These are phyloP conservation scores for Cylindrodendrum hubeiense DNA, from an alignment of 2,329 filamentous ascomycete genomes.

Conservation along the genomic window DNA sequence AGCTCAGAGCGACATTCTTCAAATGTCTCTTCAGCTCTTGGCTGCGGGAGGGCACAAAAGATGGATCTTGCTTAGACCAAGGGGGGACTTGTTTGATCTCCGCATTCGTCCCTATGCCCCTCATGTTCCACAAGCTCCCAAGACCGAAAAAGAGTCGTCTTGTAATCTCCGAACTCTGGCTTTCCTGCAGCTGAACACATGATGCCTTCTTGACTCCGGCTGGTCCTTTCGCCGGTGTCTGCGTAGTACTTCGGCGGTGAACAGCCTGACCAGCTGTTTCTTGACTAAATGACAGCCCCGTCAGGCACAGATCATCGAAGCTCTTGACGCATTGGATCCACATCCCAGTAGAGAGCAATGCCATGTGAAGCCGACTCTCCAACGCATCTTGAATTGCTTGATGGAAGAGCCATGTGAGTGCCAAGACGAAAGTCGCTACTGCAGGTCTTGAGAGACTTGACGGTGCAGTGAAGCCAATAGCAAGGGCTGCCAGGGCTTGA, in stretches of 20 bases:
- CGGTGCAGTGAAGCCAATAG: slow-evolving; percentile 20
- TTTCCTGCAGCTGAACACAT: background rate
- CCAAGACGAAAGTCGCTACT: background rate
- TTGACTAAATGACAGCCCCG: slow-evolving; percentile 9
- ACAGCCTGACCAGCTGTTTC: background rate
- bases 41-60: slow-evolving; percentile 17
- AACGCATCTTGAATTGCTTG: slow-evolving; percentile 18
- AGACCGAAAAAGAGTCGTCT: slow-evolving; percentile 18
- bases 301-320: slow-evolving; percentile 32
- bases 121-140: slow-evolving; percentile 33
- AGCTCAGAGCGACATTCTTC: slow-evolving; percentile 20
- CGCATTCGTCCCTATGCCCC: slow-evolving; percentile 25
- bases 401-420: slow-evolving; percentile 29
- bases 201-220: too few species aligned
- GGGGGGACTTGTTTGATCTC: slow-evolving; percentile 21
- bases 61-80: slow-evolving; percentile 6
- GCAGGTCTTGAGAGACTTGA: background rate
- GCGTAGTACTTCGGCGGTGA: too few species aligned
- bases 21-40: slow-evolving; percentile 23
- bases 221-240: background rate
- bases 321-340: slow-evolving; percentile 37
- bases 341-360: slow-evolving; percentile 31
- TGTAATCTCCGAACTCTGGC: background rate
- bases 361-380: slow-evolving; percentile 30
- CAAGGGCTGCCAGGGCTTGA: slow-evolving; percentile 21